phyloP scores from a whole-genome alignment of 129 eudicot genomes.

The Flaveria sonorensis region DNA sequence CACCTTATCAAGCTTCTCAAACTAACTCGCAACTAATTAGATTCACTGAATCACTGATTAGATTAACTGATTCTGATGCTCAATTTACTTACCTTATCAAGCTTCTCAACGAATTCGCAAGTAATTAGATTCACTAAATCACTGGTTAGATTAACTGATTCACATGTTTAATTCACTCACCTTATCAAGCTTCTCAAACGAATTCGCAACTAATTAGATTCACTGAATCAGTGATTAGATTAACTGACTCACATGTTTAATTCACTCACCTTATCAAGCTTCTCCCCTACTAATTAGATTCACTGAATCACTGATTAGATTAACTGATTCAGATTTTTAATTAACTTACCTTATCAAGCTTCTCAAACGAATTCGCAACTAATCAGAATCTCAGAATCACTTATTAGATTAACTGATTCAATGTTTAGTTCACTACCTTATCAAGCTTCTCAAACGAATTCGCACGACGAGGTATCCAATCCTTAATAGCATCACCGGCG shows the following conservation, averaged over 20 bases:
- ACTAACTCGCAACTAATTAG: no score
- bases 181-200: constrained; percentile 74
- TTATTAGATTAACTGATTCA: no score
- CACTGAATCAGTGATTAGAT: no score
- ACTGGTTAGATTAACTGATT: neutral
- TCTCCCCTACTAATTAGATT: constrained; percentile 19
- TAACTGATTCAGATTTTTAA: no score
- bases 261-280: constrained; percentile 69
- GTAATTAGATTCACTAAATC: no score
- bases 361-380: no score
- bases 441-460: constrained; percentile 75
- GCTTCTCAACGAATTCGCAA: neutral
- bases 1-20: no score
- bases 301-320: no score
- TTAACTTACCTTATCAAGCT: no score
- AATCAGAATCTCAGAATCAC: no score
- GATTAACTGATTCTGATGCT: neutral
- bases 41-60: no score
- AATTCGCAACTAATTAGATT: no score
- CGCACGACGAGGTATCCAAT: constrained; percentile 84
- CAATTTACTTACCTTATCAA: constrained; percentile 57
- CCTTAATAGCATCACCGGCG: constrained; percentile 75
- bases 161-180: constrained; percentile 19
- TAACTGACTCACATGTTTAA: neutral
- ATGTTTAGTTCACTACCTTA: constrained; percentile 45